Conservation (phyloP, 2,329 filamentous ascomycete species). For the Epicoccum sorghinum region DNA sequence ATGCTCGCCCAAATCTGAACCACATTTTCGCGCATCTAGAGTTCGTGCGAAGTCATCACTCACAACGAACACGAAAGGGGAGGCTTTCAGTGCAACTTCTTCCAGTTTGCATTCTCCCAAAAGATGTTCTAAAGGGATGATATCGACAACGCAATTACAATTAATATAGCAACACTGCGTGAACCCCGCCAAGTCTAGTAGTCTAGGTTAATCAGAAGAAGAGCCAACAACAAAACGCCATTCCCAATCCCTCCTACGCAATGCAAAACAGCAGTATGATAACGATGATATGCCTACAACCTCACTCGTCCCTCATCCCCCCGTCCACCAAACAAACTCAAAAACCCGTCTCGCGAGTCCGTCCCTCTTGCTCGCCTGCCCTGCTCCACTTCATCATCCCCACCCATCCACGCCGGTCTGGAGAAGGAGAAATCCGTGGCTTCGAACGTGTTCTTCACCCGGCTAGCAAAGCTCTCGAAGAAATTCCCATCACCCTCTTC, state of each 20-base stretch:
- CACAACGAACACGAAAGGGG: no score
- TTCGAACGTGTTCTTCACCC: conserved; percentile 92
- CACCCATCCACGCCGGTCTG: conserved; percentile 81
- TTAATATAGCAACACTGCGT: no score
- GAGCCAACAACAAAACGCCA: background rate
- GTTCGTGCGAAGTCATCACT: no score
- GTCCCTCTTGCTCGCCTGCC: conserved; percentile 14
- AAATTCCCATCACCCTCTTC: conserved; percentile 78
- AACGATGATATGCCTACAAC: conserved; percentile 19
- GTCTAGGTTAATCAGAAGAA: no score
- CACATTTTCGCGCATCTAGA: no score
- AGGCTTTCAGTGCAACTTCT: no score
- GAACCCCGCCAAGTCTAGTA: no score
- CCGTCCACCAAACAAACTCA: conserved; percentile 43
- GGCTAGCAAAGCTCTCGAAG: conserved; percentile 80
- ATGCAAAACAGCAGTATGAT: background rate
- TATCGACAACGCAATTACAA: no score
- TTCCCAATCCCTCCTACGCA: background rate
- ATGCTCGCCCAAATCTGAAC: no score
- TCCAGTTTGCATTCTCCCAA: no score
- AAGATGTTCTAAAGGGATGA: no score
- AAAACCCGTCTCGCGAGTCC: conserved; percentile 27
- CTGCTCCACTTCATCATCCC: conserved; percentile 44
- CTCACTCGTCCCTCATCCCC: conserved; percentile 42
- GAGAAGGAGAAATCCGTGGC: conserved; percentile 61